phyloP scores from a whole-genome alignment of 208 protist genomes.

The Naegleria lovaniensis region DNA sequence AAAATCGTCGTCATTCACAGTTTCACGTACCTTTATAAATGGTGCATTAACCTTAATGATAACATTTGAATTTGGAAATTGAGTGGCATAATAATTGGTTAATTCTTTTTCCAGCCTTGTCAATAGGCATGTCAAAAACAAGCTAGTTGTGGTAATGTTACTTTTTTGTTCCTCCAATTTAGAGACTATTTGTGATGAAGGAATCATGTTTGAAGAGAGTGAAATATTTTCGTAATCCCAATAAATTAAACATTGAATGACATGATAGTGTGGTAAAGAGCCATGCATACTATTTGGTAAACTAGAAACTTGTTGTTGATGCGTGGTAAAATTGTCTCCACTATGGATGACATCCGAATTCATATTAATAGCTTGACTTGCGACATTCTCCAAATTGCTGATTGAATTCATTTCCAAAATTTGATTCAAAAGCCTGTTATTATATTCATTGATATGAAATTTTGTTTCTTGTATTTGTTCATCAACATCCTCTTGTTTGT shows the following conservation, averaged over 20 bases:
- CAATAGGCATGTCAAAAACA: not conserved
- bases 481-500: too few relatives aligned
- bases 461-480: too few relatives aligned
- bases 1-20: too few relatives aligned
- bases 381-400: too few relatives aligned
- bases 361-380: too few relatives aligned
- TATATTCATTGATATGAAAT: not conserved
- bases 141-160: not conserved
- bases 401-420: not conserved
- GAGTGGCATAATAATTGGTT: not conserved
- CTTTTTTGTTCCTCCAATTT: not conserved
- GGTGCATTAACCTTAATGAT: not conserved
- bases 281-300: too few relatives aligned
- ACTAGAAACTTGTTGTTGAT: too few relatives aligned
- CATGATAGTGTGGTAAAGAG: not conserved
- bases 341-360: not conserved
- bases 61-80: not conserved
- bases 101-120: not conserved
- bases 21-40: not conserved
- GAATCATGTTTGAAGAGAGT: not conserved
- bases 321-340: not conserved
- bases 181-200: too few relatives aligned
- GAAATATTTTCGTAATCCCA: not conserved
- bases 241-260: not conserved
- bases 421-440: not conserved